These are phyloP conservation scores for Phytophthora syringae DNA, from an alignment of 352 stramenopile genomes.

Conservation along the genomic window DNA sequence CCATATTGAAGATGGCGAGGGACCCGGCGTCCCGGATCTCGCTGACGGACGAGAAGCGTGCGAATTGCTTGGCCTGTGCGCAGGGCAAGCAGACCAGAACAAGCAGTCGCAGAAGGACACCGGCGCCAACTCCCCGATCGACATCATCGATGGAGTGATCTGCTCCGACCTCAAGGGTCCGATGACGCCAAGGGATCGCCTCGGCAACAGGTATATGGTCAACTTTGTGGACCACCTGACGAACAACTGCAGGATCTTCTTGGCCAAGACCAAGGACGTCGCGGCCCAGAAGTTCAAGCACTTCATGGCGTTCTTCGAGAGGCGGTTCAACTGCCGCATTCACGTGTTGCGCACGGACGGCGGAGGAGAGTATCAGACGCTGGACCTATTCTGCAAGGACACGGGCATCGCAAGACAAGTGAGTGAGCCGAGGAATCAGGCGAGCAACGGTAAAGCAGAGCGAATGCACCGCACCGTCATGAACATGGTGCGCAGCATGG, in stretches of 20 bases:
- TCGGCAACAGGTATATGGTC: no score
- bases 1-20: conserved; percentile 13
- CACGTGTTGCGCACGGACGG: conserved; percentile 15
- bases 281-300: conserved; percentile 12
- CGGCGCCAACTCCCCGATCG: conserved; percentile 20
- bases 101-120: conserved; percentile 16
- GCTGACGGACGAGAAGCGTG: conserved; percentile 8
- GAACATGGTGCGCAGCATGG: conserved; percentile 38
- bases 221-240: conserved; percentile 14
- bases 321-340: conserved; percentile 9
- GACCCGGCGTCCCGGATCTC: conserved; percentile 11
- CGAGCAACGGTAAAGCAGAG: conserved; percentile 34
- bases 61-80: conserved; percentile 18
- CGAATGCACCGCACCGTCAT: conserved; percentile 39
- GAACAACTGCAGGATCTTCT: conserved; percentile 25
- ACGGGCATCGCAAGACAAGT: conserved; percentile 24
- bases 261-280: conserved; percentile 12
- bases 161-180: conserved; percentile 16
- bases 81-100: conserved; percentile 29
- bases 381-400: conserved; percentile 29
- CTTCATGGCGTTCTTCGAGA: conserved; percentile 15
- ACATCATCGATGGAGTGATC: conserved; percentile 16
- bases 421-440: conserved; percentile 19
- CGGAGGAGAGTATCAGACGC: conserved; percentile 24
- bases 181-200: conserved; percentile 2